Evolutionary conservation across 2,329 filamentous ascomycete genomes (phyloP), one percentile per base, ranked within the genome.

Genomic region (Exophiala spinifera): DNA sequence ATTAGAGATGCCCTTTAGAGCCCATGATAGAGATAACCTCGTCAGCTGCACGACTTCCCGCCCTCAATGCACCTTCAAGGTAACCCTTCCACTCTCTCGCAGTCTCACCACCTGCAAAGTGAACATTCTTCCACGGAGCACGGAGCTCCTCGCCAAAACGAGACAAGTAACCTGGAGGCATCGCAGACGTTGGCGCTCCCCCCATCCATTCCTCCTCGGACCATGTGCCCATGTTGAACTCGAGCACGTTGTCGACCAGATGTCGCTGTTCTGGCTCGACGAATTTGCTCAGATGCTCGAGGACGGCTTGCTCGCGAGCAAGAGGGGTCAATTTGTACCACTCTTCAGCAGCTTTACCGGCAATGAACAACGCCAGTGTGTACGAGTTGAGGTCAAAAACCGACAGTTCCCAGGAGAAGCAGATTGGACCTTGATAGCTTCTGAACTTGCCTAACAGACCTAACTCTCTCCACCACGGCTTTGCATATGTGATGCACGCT

Each of bases 81-180:
- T 81, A 81, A 0, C 79, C 79, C 48, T 76, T 79, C 79, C 79
- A 82, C 56, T 77, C 72, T 3, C 62, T 68, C 0, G 76, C 73
- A 0, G 74, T 79, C 68, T 83, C 80, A 0, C 79, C 80, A 0
- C 80, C 79, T 2, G 73, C 78, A 57, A 81, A 83, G 57, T 81
- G 75, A 1, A 81, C 37, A 23, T 75, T 68, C 5, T 72, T 67
- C 48, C 67, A 65, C 0, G 66, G 61, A 39, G 69, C 63, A 6
- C 72, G 61, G 4, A 76, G 56, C 3, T 63, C 62, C 13, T 69
- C 60, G 0, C 66, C 65, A 1, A 67, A 0, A 10, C 28, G 28
- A 6, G 28, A 31, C 28, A 31, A 10, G 3, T 10, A 10, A 10
- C 28, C 28, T 10, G 73, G 75, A 0, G 64, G 23, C 17, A 73